Evolutionary conservation across 2,329 filamentous ascomycete genomes (phyloP), one percentile per base, ranked within the genome.

Genomic region (Metarhizium guizhouense): DNA sequence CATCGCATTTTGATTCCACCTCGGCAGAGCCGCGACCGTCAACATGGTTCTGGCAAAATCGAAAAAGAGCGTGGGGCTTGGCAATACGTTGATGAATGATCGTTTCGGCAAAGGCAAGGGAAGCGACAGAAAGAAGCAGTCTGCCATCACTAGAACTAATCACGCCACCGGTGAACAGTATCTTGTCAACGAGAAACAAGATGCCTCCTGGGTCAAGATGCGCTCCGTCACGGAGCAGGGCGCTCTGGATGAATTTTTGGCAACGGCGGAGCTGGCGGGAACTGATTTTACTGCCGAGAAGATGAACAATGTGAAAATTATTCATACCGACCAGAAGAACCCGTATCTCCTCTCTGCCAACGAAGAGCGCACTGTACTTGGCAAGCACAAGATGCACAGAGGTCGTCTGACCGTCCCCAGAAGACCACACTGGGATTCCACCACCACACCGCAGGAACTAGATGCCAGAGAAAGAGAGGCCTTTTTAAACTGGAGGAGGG

Each of bases 201-300:
- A 97, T 75, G 94, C 93, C 40, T 82, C 90, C 63, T 99, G 92
- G 91, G 90, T 97, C 68, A 99, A 97, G 79, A 97, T 99, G 94
- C 90, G 93, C 76, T 96, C 90, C 70, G 89, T 99, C 63, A 99
- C 94, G 5, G 90, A 99, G 77, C 94, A 99, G 74, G 92, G 87
- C 63, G 92, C 92, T 48, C 84, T 99, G 59, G 94, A 99, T 71
- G 94, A 99, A 72, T 99, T 99, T 72, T 77, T 99, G 61, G 89
- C 88, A 56, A 99, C 94, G 2, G 95, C 94, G 60, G 92, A 97
- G 74, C 78, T 99, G 63, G 94, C 94, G n/a, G 93, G 91, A 61
- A 99, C 94, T 62, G 94, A 99, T 70, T 99, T 99, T 72, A 97
- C 93, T 1, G 95, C 94, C 32, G 92, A 97, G 77, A 97, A 97